A percentile compares a stretch with the other conserved stretches of the same genome.
Evolutionary conservation across 768 basidiomycete species (phyloP).

Genomic region (Auricularia sp.): DNA sequence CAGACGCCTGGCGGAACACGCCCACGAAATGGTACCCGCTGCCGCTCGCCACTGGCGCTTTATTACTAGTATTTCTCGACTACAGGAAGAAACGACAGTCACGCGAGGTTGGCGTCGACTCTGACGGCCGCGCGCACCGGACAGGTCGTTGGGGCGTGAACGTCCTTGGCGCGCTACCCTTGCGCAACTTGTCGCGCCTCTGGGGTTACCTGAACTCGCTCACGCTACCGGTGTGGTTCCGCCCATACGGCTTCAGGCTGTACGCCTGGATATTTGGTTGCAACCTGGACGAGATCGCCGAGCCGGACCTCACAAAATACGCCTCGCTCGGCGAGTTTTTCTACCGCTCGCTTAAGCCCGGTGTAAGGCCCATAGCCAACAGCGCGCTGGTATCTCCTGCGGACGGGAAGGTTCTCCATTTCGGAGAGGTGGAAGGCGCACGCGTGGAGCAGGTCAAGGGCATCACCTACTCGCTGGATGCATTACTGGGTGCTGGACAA

Average conservation of each 20-base stretch:
- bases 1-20: slow-evolving; percentile 74
- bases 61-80: slow-evolving; percentile 73
- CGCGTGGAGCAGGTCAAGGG: slow-evolving; percentile 97
- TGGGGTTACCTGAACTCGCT: slow-evolving; percentile 96
- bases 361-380: slow-evolving; percentile 68
- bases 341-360: slow-evolving; percentile 77
- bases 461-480: slow-evolving; percentile 91
- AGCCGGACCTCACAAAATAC: slow-evolving; percentile 66
- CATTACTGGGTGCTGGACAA: slow-evolving; percentile 71
- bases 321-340: slow-evolving; percentile 91
- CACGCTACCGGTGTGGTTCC: slow-evolving; percentile 88
- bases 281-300: slow-evolving; percentile 86
- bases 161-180: slow-evolving; percentile 88
- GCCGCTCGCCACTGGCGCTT: slow-evolving; percentile 79
- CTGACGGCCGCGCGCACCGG: slow-evolving; percentile 52
- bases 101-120: slow-evolving; percentile 54
- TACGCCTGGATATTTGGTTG: slow-evolving; percentile 89
- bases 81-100: slow-evolving; percentile 54
- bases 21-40: slow-evolving; percentile 95
- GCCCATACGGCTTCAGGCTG: slow-evolving; percentile 79
- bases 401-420: slow-evolving; percentile 87
- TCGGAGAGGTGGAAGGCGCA: slow-evolving; percentile 69
- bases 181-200: slow-evolving; percentile 88
- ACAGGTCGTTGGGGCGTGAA: slow-evolving; percentile 41
- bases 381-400: slow-evolving; percentile 77